A percentile compares a stretch with the other conserved stretches of the same genome.
phyloP scores from a whole-genome alignment of 371 early-diverging fungal genomes.

The Entomophthora muscae region DNA sequence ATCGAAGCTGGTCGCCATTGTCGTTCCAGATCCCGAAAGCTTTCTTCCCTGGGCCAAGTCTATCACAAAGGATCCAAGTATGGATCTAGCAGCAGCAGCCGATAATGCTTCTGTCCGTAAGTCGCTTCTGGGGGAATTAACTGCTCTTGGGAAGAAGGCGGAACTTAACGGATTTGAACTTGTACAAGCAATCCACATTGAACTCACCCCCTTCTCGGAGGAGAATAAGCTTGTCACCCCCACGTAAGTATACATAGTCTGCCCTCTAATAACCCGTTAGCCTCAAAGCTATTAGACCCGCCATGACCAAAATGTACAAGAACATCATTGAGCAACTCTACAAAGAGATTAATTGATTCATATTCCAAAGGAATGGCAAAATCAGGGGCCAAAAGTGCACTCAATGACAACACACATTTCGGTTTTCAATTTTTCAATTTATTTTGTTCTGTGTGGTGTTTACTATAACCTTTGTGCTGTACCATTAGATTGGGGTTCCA shows the following conservation, averaged over 20 bases:
- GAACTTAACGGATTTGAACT: constrained; percentile 37
- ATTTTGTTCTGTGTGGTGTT: too few species aligned
- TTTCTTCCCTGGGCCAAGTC: constrained; percentile 22
- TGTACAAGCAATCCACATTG: constrained; percentile 49
- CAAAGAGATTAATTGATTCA: neutral
- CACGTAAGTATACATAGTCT: constrained; percentile 18
- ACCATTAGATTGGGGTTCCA: too few species aligned
- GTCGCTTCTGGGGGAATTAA: neutral
- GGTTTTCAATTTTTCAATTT: too few species aligned
- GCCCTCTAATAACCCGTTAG: neutral
- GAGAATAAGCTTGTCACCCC: constrained; percentile 72
- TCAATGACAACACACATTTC: too few species aligned
- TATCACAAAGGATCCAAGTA: neutral
- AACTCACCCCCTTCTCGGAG: constrained; percentile 52
- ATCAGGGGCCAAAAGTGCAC: too few species aligned
- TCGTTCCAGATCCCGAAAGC: constrained; percentile 60
- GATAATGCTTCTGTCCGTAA: neutral
- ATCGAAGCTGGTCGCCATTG: constrained; percentile 55
- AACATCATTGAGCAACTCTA: constrained; percentile 7
- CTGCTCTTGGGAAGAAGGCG: neutral
- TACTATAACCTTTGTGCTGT: too few species aligned
- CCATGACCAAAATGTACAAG: neutral
- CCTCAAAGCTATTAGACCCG: constrained; percentile 6
- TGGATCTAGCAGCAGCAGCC: neutral
- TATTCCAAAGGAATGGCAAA: too few species aligned